These are phyloP conservation scores for Oidium heveae DNA, from an alignment of 2,329 filamentous ascomycete species.

Conservation along the genomic window DNA sequence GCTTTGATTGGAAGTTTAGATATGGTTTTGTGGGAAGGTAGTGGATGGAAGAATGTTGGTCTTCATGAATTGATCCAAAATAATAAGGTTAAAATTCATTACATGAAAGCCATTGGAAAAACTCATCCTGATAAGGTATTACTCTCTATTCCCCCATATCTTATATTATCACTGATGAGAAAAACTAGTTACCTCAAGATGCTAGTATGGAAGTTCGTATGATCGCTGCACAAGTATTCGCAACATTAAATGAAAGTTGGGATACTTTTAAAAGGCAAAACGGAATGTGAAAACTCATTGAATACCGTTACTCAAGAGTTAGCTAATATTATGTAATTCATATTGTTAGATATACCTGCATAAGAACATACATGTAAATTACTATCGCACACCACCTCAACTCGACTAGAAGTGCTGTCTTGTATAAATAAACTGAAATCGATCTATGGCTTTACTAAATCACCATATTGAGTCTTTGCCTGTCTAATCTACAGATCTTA, in stretches of 20 bases:
- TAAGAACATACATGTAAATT: no score
- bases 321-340: no score
- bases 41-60: conserved; percentile 91
- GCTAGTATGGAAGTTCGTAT: conserved; percentile 39
- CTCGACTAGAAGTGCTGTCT: no score
- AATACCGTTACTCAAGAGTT: no score
- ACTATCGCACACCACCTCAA: no score
- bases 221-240: conserved; percentile 40
- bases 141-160: conserved; percentile 5
- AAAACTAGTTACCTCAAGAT: conserved; percentile 31
- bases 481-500: no score
- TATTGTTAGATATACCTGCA: no score
- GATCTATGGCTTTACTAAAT: no score
- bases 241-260: conserved; percentile 46
- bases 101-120: conserved; percentile 98
- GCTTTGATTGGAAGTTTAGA: conserved; percentile 73
- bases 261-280: conserved; percentile 49
- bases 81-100: conserved; percentile 86
- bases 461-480: no score
- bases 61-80: conserved; percentile 82
- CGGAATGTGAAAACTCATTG: conserved; percentile 21
- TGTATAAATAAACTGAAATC: no score
- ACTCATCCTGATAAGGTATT: conserved; percentile 95
- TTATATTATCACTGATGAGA: background rate
- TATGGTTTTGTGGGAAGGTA: conserved; percentile 68